A percentile compares a stretch with the other conserved stretches of the same genome.
phyloP scores from a whole-genome alignment of 2,329 filamentous ascomycete genomes.

The Blastomyces silverae region DNA sequence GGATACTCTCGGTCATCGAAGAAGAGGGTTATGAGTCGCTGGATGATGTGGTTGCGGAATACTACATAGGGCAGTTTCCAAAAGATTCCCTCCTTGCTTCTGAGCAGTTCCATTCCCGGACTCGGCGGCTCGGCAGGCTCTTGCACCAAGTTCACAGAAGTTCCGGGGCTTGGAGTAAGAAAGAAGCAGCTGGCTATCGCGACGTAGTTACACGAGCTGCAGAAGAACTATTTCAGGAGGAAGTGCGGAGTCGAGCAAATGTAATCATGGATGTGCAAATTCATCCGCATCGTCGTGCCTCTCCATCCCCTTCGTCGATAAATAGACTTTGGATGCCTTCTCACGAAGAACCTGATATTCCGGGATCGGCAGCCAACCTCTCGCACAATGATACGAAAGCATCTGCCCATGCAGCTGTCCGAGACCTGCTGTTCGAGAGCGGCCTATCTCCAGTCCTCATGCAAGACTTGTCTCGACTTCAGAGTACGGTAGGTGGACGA shows the following conservation, averaged over 20 bases:
- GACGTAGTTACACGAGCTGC: conserved; percentile 6
- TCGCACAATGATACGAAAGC: not conserved
- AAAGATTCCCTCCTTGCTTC: conserved; percentile 9
- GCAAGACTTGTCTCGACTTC: conserved; percentile 10
- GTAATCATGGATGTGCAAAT: not conserved
- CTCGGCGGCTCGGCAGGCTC: conserved; percentile 9
- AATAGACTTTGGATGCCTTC: not conserved
- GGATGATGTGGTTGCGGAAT: conserved; percentile 6
- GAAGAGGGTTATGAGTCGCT: conserved; percentile 9
- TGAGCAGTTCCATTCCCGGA: conserved; percentile 11
- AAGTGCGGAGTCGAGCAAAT: not conserved
- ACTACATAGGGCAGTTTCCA: conserved; percentile 7
- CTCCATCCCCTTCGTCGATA: not conserved
- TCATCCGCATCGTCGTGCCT: not conserved
- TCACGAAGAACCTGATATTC: not conserved
- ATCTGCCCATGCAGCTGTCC: conserved; percentile 1
- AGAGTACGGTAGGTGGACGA: not conserved
- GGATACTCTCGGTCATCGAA: not conserved
- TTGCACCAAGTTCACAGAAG: conserved; percentile 8
- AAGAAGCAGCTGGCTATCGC: conserved; percentile 8
- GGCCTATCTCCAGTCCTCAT: not conserved
- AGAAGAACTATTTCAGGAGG: conserved; percentile 10
- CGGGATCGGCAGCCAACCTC: not conserved
- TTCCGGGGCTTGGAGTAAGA: conserved; percentile 4
- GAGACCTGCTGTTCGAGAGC: not conserved